These are phyloP conservation scores for Curvularia sp. DNA, from an alignment of 2,329 filamentous ascomycete species.

Conservation along the genomic window DNA sequence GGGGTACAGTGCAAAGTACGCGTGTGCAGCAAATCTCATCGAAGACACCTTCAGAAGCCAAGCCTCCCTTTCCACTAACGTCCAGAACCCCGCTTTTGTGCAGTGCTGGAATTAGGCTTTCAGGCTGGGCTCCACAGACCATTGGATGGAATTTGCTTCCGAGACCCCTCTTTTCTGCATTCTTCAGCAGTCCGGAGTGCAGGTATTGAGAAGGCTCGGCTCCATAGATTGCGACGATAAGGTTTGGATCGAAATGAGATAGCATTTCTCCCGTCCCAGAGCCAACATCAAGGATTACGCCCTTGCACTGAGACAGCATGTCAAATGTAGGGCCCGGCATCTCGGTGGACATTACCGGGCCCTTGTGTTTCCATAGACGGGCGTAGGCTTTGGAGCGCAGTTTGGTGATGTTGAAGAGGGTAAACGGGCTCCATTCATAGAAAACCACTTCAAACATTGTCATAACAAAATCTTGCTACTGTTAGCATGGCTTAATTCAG, in stretches of 20 bases:
- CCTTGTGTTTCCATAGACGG: slow-evolving; percentile 47
- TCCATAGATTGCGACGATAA: slow-evolving; percentile 60
- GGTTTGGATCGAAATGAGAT: slow-evolving; percentile 52
- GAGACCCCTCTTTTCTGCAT: slow-evolving; percentile 54
- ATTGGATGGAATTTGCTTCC: slow-evolving; percentile 60
- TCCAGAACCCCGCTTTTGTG: slow-evolving; percentile 53
- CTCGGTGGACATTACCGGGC: slow-evolving; percentile 47
- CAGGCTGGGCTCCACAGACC: slow-evolving; percentile 56
- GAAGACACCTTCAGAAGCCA: slow-evolving; percentile 53
- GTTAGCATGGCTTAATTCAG: not conserved
- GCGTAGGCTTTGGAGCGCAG: slow-evolving; percentile 47
- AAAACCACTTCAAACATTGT: slow-evolving; percentile 44
- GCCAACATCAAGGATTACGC: slow-evolving; percentile 51
- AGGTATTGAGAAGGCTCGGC: slow-evolving; percentile 61
- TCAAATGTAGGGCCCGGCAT: slow-evolving; percentile 44
- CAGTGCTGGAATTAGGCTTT: slow-evolving; percentile 56
- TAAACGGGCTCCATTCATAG: slow-evolving; percentile 35
- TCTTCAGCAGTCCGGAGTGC: slow-evolving; percentile 54
- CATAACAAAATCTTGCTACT: slow-evolving; percentile 42
- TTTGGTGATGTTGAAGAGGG: slow-evolving; percentile 40
- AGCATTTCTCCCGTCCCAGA: slow-evolving; percentile 63
- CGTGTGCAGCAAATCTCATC: slow-evolving; percentile 64
- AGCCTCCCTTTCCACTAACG: slow-evolving; percentile 28
- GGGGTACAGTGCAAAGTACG: slow-evolving; percentile 63
- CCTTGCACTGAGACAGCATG: slow-evolving; percentile 40